Conservation (phyloP, 2,329 filamentous ascomycete species). For the Exophiala sp. region DNA sequence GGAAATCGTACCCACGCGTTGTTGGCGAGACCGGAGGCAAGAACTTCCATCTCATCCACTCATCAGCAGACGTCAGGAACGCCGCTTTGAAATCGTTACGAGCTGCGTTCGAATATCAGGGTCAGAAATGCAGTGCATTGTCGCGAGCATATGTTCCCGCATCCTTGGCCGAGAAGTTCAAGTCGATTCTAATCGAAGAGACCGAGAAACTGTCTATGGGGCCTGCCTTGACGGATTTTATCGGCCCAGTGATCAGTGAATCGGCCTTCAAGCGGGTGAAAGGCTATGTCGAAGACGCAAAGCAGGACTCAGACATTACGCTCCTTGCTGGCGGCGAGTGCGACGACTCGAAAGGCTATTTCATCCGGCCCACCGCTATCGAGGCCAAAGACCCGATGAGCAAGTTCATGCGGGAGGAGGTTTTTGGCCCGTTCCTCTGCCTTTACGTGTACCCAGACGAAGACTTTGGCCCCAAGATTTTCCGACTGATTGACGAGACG, state of each 20-base stretch:
- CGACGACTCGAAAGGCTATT: slow-evolving; percentile 76
- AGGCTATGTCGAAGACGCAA: slow-evolving; percentile 74
- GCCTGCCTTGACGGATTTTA: slow-evolving; percentile 71
- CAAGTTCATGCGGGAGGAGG: slow-evolving; percentile 70
- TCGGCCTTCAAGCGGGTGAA: slow-evolving; percentile 77
- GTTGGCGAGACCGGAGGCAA: slow-evolving; percentile 87
- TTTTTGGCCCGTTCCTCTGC: slow-evolving; percentile 76
- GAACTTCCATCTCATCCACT: slow-evolving; percentile 85
- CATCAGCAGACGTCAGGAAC: slow-evolving; percentile 71
- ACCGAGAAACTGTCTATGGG: slow-evolving; percentile 69
- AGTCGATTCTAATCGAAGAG: slow-evolving; percentile 63
- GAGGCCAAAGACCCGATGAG: slow-evolving; percentile 69
- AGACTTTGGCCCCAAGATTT: slow-evolving; percentile 47
- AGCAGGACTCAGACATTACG: slow-evolving; percentile 68
- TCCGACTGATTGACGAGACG: slow-evolving; percentile 47
- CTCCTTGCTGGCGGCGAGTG: slow-evolving; percentile 73
- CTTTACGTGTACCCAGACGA: slow-evolving; percentile 75
- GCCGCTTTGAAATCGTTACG: slow-evolving; percentile 79
- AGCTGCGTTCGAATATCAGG: slow-evolving; percentile 85
- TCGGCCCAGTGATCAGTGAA: slow-evolving; percentile 82
- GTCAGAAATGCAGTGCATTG: slow-evolving; percentile 86
- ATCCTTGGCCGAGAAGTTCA: slow-evolving; percentile 71
- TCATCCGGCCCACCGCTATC: slow-evolving; percentile 80
- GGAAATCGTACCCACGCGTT: slow-evolving; percentile 80
- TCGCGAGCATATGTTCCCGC: slow-evolving; percentile 75